Base-by-base conservation (phyloP, 2,329 filamentous ascomycete species). In the Cladosporium austrohemisphaericum region DNA sequence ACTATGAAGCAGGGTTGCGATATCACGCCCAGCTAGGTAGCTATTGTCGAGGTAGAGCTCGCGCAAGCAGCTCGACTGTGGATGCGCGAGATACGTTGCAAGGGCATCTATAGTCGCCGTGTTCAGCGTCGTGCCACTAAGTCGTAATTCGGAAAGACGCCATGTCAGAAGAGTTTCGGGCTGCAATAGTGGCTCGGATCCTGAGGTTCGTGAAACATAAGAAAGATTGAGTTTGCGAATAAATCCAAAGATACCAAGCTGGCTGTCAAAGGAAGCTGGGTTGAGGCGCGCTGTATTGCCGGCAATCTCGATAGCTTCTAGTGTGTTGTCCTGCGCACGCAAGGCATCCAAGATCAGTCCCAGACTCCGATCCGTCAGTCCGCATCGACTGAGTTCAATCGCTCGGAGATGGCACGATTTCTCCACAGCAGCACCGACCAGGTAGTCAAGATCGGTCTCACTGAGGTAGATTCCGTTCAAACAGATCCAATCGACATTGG, bases 401-500 rank as follows among this genome's bases (percentile, higher is more conserved):
- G 82, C 84, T 40, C 84, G 79, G 46, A 88, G 72, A 58, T 84
- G 80, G 50, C 83, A 84, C 20, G 72, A 72, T 55, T 77, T 74
- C 52, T 85, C 81, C 1, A 83, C 82, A 8, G 83, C 80, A n/a
- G 83, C 82, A 55, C 83, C 82, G 36, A 86, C 80, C 37, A 85
- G 59, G 56, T 79, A 79, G 54, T 87, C 84, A 46, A 87, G 69
- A 65, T 88, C 85, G 0, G 81, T 80, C 47, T 88, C 84, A 32
- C 81, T 83, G n/a, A 88, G 75, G 52, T 79, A 76, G 53, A 87
- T 84, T 10, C 82, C 82, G 52, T 81, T 86, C 51, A 88, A 67
- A 18, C 79, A 75, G 46, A 88, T 77, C 84, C 84, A 88, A 61
- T 85, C 81, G 14, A 87, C 79, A 57, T 82, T 84, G 0, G 84